Evolutionary conservation across 164 flowering plant genomes (phyloP), one percentile per base, ranked within the genome.

Genomic region (Cinnamomum micranthum): DNA sequence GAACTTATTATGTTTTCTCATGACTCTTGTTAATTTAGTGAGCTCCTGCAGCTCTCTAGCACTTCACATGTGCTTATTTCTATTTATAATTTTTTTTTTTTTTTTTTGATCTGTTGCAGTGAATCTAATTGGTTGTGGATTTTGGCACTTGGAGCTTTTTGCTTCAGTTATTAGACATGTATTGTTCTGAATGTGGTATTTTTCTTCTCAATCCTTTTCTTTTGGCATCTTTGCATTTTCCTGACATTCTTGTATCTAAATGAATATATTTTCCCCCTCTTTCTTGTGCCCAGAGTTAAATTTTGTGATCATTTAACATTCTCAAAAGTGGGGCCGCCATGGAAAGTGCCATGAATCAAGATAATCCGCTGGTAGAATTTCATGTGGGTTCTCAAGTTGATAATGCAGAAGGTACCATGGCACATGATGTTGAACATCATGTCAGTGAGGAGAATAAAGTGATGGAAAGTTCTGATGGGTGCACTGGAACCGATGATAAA

Each of bases 391-490:
- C 69, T 67, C 69, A 67, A 28, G 22, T 17, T 33, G 69, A 31
- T 19, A 67, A 31, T 28, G n/a, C 50, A 33, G 47, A 31, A 31
- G 10, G 9, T 67, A 67, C 69, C 6, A 14, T 25, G 15, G 28
- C 67, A 64, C 47, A 15, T 55, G 66, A 55, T 17, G 24, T 13
- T 28, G 73, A 74, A 68, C 65, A 50, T 68, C 65, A 59, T 69
- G n/a, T 62, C 24, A 20, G 28, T 10, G 73, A 47, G 72, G 81
- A 70, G 24, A 73, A 67, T 50, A 75, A 20, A 25, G 50, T 24
- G n/a, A 58, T 50, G 25, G 80, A 74, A 60, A 50, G 68, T 66
- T 73, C 73, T 66, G 64, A 50, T 65, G 77, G 76, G 23, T 59
- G 55, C 22, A 76, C 67, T 19, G 60, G 35, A 50, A 76, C 23